phyloP scores from a whole-genome alignment of 225 moss, liverwort and hornwort genomes.

The Bryoerythrophyllum caledonicum region DNA sequence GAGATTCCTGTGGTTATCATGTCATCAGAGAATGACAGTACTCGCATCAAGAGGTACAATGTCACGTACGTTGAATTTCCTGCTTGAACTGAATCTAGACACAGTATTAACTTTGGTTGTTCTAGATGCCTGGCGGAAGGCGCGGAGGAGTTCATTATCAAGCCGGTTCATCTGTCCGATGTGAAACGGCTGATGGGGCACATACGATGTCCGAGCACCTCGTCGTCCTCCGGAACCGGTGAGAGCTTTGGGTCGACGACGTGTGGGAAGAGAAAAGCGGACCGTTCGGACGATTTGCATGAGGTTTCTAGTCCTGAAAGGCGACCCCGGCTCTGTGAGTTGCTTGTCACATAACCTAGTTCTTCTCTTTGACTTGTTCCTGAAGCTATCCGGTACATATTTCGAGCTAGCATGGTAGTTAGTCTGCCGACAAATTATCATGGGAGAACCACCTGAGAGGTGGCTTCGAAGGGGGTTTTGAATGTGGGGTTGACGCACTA shows the following conservation, averaged over 20 bases:
- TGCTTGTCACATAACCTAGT: conserved; percentile 20
- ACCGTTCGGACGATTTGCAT: conserved; percentile 31
- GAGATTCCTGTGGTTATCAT: conserved; percentile 75
- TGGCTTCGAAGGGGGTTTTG: background rate
- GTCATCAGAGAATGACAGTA: conserved; percentile 70
- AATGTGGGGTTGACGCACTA: background rate
- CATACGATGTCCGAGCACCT: conserved; percentile 38
- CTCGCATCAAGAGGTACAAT: conserved; percentile 64
- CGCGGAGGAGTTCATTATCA: conserved; percentile 71
- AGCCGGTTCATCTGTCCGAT: conserved; percentile 68
- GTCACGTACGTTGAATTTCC: background rate
- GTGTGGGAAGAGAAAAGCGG: conserved; percentile 52
- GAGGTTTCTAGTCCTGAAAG: conserved; percentile 45
- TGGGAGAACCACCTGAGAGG: background rate
- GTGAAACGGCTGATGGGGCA: conserved; percentile 56
- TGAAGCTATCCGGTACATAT: background rate
- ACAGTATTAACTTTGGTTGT: too few relatives aligned
- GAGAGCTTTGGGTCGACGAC: conserved; percentile 26
- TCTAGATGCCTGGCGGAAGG: conserved; percentile 66
- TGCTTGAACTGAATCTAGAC: background rate
- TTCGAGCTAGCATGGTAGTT: background rate
- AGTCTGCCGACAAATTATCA: conserved; percentile 4
- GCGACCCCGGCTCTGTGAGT: conserved; percentile 42
- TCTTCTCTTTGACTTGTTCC: background rate
- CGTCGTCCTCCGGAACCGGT: conserved; percentile 27